phyloP scores from a whole-genome alignment of 2,329 filamentous ascomycete genomes.

The Colletotrichum salicis region DNA sequence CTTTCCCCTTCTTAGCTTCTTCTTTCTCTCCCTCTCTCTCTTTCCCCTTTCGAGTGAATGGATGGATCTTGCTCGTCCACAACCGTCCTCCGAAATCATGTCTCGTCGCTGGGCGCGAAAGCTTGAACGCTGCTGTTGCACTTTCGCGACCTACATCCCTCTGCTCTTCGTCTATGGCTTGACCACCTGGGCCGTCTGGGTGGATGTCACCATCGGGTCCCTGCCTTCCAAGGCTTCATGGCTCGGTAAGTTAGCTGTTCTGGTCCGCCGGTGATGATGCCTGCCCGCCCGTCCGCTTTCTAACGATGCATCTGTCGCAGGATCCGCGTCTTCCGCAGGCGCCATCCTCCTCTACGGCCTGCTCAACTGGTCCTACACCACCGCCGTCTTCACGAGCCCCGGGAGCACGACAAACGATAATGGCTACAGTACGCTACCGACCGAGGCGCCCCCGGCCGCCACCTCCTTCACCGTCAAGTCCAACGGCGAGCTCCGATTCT shows the following conservation, averaged over 20 bases:
- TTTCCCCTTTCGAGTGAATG: slow-evolving; percentile 25
- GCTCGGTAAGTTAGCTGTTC: slow-evolving; percentile 60
- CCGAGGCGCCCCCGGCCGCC: slow-evolving; percentile 68
- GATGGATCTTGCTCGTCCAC: slow-evolving; percentile 32
- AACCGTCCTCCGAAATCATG: slow-evolving; percentile 56
- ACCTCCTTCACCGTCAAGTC: slow-evolving; percentile 92
- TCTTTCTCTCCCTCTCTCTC: slow-evolving; percentile 8
- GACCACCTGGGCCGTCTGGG: slow-evolving; percentile 95
- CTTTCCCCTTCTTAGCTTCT: slow-evolving; percentile 11
- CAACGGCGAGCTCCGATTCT: slow-evolving; percentile 86
- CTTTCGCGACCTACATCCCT: slow-evolving; percentile 83
- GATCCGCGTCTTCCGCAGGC: slow-evolving; percentile 66
- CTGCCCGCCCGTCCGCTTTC: slow-evolving; percentile 23
- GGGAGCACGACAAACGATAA: slow-evolving; percentile 74
- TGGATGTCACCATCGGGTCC: slow-evolving; percentile 79
- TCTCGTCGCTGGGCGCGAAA: slow-evolving; percentile 73
- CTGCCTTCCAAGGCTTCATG: slow-evolving; percentile 62
- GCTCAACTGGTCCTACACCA: slow-evolving; percentile 89
- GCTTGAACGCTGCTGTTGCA: slow-evolving; percentile 86
- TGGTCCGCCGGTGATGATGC: slow-evolving; percentile 18
- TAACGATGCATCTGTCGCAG: slow-evolving; percentile 48
- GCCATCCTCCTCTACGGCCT: slow-evolving; percentile 79
- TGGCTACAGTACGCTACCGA: slow-evolving; percentile 85
- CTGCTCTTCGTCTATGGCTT: slow-evolving; percentile 87
- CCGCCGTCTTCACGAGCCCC: slow-evolving; percentile 91